Evolutionary conservation across 2,329 filamentous ascomycete species (phyloP).

Genomic region (Neonectria coccinea): DNA sequence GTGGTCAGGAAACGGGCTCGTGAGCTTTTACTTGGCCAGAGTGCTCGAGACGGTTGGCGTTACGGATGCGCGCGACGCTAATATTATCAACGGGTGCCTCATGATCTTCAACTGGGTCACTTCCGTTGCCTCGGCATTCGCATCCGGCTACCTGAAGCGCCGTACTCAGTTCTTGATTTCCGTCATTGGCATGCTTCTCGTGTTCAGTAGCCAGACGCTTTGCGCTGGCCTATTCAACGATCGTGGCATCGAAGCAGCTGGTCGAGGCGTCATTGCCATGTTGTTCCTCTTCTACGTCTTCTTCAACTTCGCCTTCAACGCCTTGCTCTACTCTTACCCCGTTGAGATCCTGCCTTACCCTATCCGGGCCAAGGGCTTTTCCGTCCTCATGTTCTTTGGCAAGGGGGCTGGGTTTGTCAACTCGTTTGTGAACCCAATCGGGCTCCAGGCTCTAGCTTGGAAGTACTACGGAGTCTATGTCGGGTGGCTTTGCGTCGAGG

Average conservation of each 20-base stretch:
- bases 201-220: conserved; percentile 32
- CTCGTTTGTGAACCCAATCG: conserved; percentile 26
- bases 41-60: conserved; percentile 31
- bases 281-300: conserved; percentile 35
- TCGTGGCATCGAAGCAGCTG: conserved; percentile 14
- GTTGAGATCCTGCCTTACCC: conserved; percentile 33
- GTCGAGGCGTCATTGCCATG: conserved; percentile 25
- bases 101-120: conserved; percentile 42
- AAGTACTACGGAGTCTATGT: conserved; percentile 28
- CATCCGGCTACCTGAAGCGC: conserved; percentile 30
- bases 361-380: conserved; percentile 34
- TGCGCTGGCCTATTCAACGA: conserved; percentile 13
- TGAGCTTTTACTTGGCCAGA: conserved; percentile 29
- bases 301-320: conserved; percentile 38
- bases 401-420: conserved; percentile 26
- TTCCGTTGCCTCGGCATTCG: conserved; percentile 29
- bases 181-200: conserved; percentile 28
- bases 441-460: conserved; percentile 22
- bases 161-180: conserved; percentile 34
- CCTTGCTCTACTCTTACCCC: conserved; percentile 31
- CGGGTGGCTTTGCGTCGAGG: conserved; percentile 21
- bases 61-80: conserved; percentile 6
- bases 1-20: conserved; percentile 33
- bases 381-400: conserved; percentile 35
- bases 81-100: conserved; percentile 34